Evolutionary conservation across 805 yeast genomes (phyloP), one percentile per base, ranked within the genome.

Genomic region (Huiozyma naganishii): DNA sequence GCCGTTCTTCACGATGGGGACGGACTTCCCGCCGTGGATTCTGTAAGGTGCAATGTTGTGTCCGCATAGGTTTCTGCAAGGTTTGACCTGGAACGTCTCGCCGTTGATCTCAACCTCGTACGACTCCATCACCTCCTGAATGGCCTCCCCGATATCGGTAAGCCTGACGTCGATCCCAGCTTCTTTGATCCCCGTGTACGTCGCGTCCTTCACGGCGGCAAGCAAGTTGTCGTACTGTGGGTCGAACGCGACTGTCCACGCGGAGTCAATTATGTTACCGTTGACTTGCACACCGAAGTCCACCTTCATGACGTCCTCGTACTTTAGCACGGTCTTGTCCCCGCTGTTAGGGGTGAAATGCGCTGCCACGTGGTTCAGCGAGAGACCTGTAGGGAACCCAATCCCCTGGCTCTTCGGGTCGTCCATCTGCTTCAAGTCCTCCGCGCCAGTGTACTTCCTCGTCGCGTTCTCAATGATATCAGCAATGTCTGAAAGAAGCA

Each of bases 381-480:
- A 86, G 35, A 92, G 74, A 46, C 99, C 99, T n/a, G 97, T 88
- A 41, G 99, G 99, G 73, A 92, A 92, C 6, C 97, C 99, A 55
- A 89, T 78, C 35, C 99, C 99, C 12, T 87, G 92, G 27, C 67
- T 62, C 40, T 60, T 59, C 12, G 64, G 64, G 38, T 54, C 50
- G 4, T 54, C 60, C 53, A 54, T 54, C 48, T 74, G 71, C 29
- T 75, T 72, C 37, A 78, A 72, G 54, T 79, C 82, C 30, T 64
- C 61, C 41, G 81, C 82, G 37, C 74, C 82, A 11, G 88, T 73
- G 53, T 81, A 77, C 5, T 79, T 74, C 53, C 97, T 74, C 6
- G 84, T 83, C 0, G 90, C 76, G 58, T 87, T 77, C 64, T 92
- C 99, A 54, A 92, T 83, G 47, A 80, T 70, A 59, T 92, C 87